Evolutionary conservation across 2,329 filamentous ascomycete species (phyloP).

Genomic region (Epichloe bromicola): DNA sequence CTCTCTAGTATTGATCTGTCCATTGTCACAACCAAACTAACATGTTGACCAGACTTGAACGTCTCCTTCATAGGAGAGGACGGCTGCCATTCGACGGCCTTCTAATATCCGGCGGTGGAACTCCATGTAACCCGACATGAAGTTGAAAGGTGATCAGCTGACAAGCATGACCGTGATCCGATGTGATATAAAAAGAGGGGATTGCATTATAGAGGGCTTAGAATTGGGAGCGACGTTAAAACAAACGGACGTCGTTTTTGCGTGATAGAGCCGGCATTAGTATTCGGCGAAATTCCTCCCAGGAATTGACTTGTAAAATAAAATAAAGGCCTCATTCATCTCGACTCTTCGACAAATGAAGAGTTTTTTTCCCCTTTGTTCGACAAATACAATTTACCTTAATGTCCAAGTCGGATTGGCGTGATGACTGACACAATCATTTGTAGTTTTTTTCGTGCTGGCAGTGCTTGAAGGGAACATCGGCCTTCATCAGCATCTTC

Average conservation of each 20-base stretch:
- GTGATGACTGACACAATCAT: neutral
- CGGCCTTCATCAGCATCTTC: too few species aligned
- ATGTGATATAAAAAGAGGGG: slow-evolving; percentile 23
- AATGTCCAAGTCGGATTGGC: slow-evolving; percentile 14
- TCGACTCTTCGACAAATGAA: slow-evolving; percentile 21
- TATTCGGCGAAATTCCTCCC: slow-evolving; percentile 18
- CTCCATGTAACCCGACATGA: slow-evolving; percentile 15
- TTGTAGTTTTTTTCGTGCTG: neutral
- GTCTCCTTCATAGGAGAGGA: slow-evolving; percentile 19
- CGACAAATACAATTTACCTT: slow-evolving; percentile 3
- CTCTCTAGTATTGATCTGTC: neutral
- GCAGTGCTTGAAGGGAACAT: neutral
- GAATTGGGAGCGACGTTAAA: slow-evolving; percentile 23
- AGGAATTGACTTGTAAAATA: slow-evolving; percentile 29
- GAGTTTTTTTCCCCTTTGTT: slow-evolving; percentile 14
- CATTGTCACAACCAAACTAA: slow-evolving; percentile 5
- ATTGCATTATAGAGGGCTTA: slow-evolving; percentile 29
- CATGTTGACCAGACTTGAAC: slow-evolving; percentile 22
- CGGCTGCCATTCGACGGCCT: slow-evolving; percentile 25
- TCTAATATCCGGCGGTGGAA: slow-evolving; percentile 18
- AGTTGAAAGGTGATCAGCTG: slow-evolving; percentile 14
- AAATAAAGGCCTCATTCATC: slow-evolving; percentile 28
- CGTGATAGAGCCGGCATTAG: slow-evolving; percentile 23
- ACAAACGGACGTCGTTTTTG: slow-evolving; percentile 19
- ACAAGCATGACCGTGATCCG: slow-evolving; percentile 16